phyloP scores from a whole-genome alignment of 2,329 filamentous ascomycete genomes.

The Alternaria longipes region DNA sequence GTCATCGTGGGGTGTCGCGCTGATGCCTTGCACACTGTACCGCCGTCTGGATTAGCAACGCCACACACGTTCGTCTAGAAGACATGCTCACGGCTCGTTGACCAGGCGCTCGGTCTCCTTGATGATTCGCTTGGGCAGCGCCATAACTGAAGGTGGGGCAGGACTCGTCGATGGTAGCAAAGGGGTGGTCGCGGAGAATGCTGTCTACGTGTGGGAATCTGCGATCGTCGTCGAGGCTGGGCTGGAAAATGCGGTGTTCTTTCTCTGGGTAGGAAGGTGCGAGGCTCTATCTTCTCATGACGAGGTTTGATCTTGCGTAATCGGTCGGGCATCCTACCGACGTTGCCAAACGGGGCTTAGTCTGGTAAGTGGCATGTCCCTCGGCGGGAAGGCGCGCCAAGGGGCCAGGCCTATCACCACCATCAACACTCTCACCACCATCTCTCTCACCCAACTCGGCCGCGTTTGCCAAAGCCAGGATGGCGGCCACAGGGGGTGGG shows the following conservation, averaged over 20 bases:
- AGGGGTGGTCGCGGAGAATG: slow-evolving; percentile 2
- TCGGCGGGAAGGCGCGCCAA: slow-evolving; percentile 6
- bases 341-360: slow-evolving; percentile 4
- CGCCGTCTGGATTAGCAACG: slow-evolving; percentile 12
- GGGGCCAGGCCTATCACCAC: slow-evolving; percentile 14
- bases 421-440: slow-evolving; percentile 16
- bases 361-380: slow-evolving; percentile 7
- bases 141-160: slow-evolving; percentile 53
- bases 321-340: slow-evolving; percentile 4
- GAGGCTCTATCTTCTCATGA: slow-evolving; percentile 9
- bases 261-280: slow-evolving; percentile 3
- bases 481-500: slow-evolving; percentile 36
- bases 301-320: slow-evolving; percentile 16
- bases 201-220: neutral
- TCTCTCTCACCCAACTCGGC: neutral
- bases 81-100: slow-evolving; percentile 82
- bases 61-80: neutral
- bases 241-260: neutral
- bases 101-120: slow-evolving; percentile 98
- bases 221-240: neutral
- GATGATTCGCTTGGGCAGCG: slow-evolving; percentile 93
- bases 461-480: slow-evolving; percentile 18
- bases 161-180: slow-evolving; percentile 2
- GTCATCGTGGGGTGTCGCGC: slow-evolving; percentile 93
- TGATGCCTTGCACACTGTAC: slow-evolving; percentile 90